Base-by-base conservation (phyloP, 495 filamentous ascomycete species). In the Neurospora sp. region DNA sequence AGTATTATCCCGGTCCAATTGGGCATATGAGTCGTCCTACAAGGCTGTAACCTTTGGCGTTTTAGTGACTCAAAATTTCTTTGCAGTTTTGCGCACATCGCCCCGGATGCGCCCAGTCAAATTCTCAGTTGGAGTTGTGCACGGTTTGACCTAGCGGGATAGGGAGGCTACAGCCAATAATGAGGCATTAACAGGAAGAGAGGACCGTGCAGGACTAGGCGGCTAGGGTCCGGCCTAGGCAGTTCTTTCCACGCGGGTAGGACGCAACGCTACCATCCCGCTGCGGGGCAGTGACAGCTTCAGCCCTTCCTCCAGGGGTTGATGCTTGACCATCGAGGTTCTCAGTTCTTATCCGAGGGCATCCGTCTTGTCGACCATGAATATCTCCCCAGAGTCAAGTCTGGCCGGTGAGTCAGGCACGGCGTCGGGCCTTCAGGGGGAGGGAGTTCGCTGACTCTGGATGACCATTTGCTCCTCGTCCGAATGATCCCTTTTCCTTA, bases 51-150 rank as follows among this genome's bases (percentile, higher is more conserved):
- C 12, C 27, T 65, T 16, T 6, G 14, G 31, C 11, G 2, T 35
- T 35, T 65, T 35, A 65, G 53, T 65, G 53, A 65, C 53, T 65
- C 53, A 65, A 65, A 65, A 65, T 65, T 35, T 65, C 27, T 35
- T 35, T 65, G 48, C 42, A n/a, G 14, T 35, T 65, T 65, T 65
- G 20, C 42, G 42, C 42, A 3, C 42, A 10, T 20, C 42, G 18
- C 18, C 11, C 53, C 53, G 53, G 27, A 65, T 65, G 46, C 53
- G 12, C 53, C 46, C 53, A 18, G 5, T 16, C 53, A 65, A 65
- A 35, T 18, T 65, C 12, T 65, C 27, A 2, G 5, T 31, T 7
- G 2, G 0, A 5, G 22, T 31, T 16, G 27, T 7, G 53, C 53
- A 65, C 53, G 22, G 27, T 9, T 0, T 3, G 9, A 0, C 0